These are phyloP conservation scores for Adansonia rubrostipa DNA, from an alignment of 441 rosid species.

Conservation along the genomic window DNA sequence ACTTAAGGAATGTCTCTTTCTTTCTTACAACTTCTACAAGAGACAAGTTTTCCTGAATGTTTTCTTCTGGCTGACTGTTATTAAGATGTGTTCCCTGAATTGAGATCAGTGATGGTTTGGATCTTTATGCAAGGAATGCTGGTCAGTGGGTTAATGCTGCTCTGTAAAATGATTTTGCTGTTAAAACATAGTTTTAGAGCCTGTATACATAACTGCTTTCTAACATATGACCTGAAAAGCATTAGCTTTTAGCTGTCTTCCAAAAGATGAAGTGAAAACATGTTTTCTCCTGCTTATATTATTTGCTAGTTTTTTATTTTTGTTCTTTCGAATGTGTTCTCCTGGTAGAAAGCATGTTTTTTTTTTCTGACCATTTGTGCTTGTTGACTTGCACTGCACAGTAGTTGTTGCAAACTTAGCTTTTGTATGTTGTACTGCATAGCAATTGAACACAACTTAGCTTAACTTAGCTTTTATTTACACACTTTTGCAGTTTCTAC, in stretches of 20 bases:
- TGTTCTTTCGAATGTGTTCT: background rate
- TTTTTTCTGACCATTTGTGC: background rate
- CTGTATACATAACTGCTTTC: background rate
- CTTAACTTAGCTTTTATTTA: background rate
- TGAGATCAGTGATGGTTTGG: constrained; percentile 1
- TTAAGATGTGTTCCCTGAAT: background rate
- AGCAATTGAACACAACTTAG: background rate
- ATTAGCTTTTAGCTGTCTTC: constrained; percentile 1
- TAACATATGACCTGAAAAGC: constrained; percentile 15
- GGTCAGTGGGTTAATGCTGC: background rate
- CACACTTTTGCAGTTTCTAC: constrained; percentile 66
- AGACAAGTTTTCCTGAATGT: background rate
- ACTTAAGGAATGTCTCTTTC: background rate
- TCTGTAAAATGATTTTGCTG: background rate
- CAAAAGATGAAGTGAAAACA: constrained; percentile 8
- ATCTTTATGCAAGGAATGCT: background rate
- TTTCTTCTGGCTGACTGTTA: background rate
- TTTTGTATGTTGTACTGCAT: background rate
- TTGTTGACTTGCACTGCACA: background rate
- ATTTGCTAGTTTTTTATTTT: background rate
- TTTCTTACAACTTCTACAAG: background rate
- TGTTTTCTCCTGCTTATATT: background rate
- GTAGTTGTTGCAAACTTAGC: background rate
- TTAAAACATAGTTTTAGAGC: background rate
- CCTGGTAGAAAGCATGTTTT: background rate